Evolutionary conservation across 1,284 basidiomycete genomes (phyloP), one percentile per base, ranked within the genome.

Genomic region (Cryptococcus sp.): DNA sequence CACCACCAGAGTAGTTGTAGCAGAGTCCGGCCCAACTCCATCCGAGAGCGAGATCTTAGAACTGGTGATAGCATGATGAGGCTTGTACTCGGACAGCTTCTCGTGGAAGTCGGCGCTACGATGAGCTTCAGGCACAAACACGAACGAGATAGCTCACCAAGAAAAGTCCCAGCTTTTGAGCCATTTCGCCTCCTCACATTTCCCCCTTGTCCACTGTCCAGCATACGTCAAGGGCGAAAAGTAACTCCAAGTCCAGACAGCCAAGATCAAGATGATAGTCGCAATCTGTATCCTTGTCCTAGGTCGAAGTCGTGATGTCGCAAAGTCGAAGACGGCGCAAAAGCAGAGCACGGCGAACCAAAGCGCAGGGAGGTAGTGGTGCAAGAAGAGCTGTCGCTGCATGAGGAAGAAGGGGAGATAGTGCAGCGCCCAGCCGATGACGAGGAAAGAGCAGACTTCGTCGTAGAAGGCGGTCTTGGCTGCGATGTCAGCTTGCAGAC

Each of bases 401-500:
- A 97, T 97, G 58, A 95, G 76, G 80, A 83, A 97, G 80, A 98
- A 98, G 10, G 94, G 94, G 65, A 90, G 78, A 74, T 94, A 97
- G 76, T 97, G 94, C 38, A 97, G 66, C n/a, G 77, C 78, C 90
- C 93, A 97, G 44, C 88, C 91, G n/a, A 87, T 72, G 72, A 90
- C 85, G 46, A 97, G 80, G 80, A 97, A 97, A 1, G 85, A 85
- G 55, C 87, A 91, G 1, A 93, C 78, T 35, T 83, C 76, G 73
- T 97, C 92, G 73, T 98, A 98, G 72, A 92, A 93, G 37, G 86
- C 82, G 28, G 94, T 81, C 66, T 85, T 86, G 57, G 86, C 89
- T 93, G 59, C 42, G 28, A 25, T 37, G 10, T 35, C 19, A 47
- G 32, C 25, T 42, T 5, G 37, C 31, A 2, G 33, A 23, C n/a